A percentile compares a stretch with the other conserved stretches of the same genome.
Conservation (phyloP, 495 filamentous ascomycete genomes). For the Halenospora varia region DNA sequence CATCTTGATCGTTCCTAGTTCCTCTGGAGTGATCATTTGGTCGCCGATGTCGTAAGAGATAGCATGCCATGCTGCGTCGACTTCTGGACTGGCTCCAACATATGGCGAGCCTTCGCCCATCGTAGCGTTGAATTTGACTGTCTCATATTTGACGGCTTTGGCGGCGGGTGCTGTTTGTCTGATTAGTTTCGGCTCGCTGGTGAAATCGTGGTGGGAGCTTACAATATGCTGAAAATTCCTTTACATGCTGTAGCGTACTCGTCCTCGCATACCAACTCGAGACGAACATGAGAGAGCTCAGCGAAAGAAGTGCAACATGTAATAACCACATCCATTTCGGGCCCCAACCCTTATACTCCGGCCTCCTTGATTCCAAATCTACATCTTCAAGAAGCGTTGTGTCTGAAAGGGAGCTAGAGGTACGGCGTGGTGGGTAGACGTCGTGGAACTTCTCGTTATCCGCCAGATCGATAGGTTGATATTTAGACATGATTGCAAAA, state of each 20-base stretch:
- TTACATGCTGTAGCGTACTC: constrained; percentile 25
- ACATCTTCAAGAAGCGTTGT: constrained; percentile 34
- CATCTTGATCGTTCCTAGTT: constrained; percentile 42
- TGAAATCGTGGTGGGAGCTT: background rate
- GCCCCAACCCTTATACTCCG: constrained; percentile 2
- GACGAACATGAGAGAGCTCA: constrained; percentile 38
- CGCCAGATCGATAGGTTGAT: constrained; percentile 11
- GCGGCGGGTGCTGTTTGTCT: constrained; percentile 38
- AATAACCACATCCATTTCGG: constrained; percentile 39
- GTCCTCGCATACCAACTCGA: constrained; percentile 34
- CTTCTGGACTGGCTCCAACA: constrained; percentile 38
- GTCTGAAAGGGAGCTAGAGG: constrained; percentile 16
- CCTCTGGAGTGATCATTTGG: constrained; percentile 46
- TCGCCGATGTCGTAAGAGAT: constrained; percentile 41
- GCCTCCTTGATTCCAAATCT: constrained; percentile 6
- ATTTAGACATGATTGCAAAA: constrained; percentile 25
- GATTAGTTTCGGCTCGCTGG: constrained; percentile 18
- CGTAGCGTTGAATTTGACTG: constrained; percentile 37
- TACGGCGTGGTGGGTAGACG: constrained; percentile 1
- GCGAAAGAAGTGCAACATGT: constrained; percentile 38
- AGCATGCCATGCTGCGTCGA: constrained; percentile 40
- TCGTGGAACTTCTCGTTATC: constrained; percentile 21
- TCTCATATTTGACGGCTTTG: constrained; percentile 41
- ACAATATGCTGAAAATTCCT: constrained; percentile 26
- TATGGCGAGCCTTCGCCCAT: constrained; percentile 37